Evolutionary conservation across 768 basidiomycete genomes (phyloP).

Genomic region (Kwoniella dendrophila): DNA sequence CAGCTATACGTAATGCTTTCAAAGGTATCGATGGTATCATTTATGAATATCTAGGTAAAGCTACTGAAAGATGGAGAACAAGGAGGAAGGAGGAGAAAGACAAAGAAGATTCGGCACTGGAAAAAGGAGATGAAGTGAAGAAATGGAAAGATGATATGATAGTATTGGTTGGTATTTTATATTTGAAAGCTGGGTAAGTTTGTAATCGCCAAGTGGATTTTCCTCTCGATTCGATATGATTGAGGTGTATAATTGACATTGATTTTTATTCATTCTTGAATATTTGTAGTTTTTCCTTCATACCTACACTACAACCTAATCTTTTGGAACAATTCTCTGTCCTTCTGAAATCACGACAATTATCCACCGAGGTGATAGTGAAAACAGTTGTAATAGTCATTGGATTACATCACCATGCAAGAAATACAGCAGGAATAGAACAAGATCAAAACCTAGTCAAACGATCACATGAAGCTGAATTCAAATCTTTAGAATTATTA

Average conservation of each 20-base stretch:
- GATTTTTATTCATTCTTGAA: constrained; percentile 30
- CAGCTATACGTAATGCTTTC: constrained; percentile 83
- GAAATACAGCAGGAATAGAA: constrained; percentile 48
- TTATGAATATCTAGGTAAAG: constrained; percentile 68
- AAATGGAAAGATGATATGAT: constrained; percentile 74
- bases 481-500: constrained; percentile 68
- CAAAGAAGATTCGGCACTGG: constrained; percentile 16
- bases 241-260: too few species aligned
- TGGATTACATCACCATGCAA: constrained; percentile 80
- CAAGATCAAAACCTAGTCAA: constrained; percentile 25
- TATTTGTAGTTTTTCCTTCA: constrained; percentile 31
- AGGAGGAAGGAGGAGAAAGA: constrained; percentile 13
- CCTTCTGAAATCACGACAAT: constrained; percentile 68
- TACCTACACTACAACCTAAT: constrained; percentile 21
- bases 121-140: constrained; percentile 58
- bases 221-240: too few species aligned
- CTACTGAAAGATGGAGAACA: constrained; percentile 62
- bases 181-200: constrained; percentile 59
- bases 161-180: constrained; percentile 70
- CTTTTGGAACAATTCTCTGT: constrained; percentile 62
- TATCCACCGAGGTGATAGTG: constrained; percentile 75
- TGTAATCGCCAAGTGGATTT: too few species aligned
- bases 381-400: constrained; percentile 73
- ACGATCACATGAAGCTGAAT: constrained; percentile 62
- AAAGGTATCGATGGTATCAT: constrained; percentile 86